Percentiles rank a stretch among this genome's conserved stretches.
These are phyloP conservation scores for Thelonectria discophora DNA, from an alignment of 2,329 filamentous ascomycete species.

Conservation along the genomic window DNA sequence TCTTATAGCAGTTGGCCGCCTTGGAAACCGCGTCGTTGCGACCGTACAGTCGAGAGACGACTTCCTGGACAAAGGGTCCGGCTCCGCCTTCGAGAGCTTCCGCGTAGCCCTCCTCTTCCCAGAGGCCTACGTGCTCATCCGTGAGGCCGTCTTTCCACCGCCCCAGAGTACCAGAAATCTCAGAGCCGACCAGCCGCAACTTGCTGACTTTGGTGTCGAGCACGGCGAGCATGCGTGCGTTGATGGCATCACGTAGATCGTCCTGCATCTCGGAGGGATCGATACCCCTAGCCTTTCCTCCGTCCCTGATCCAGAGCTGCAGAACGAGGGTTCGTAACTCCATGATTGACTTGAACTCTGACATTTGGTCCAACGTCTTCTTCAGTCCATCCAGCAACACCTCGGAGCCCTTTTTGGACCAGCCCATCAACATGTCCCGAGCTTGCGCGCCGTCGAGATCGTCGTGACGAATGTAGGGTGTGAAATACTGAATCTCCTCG, in stretches of 20 bases:
- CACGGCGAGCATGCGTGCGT: slow-evolving; percentile 70
- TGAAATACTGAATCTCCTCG: slow-evolving; percentile 84
- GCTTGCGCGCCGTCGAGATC: slow-evolving; percentile 71
- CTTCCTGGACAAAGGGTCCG: slow-evolving; percentile 71
- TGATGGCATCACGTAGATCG: slow-evolving; percentile 73
- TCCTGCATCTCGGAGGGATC: slow-evolving; percentile 75
- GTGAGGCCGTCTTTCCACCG: slow-evolving; percentile 66
- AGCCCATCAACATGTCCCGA: slow-evolving; percentile 67
- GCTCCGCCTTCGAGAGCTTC: slow-evolving; percentile 73
- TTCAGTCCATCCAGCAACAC: slow-evolving; percentile 70
- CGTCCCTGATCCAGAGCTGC: slow-evolving; percentile 78
- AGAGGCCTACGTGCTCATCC: slow-evolving; percentile 65
- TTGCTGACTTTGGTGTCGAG: slow-evolving; percentile 70
- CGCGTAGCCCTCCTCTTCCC: slow-evolving; percentile 71
- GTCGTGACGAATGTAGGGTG: slow-evolving; percentile 85
- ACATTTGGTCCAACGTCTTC: slow-evolving; percentile 65
- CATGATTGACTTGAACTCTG: slow-evolving; percentile 74
- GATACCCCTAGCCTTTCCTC: slow-evolving; percentile 70
- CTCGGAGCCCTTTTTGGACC: slow-evolving; percentile 69
- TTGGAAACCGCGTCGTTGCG: slow-evolving; percentile 72
- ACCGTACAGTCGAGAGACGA: slow-evolving; percentile 77
- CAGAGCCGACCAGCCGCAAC: slow-evolving; percentile 70
- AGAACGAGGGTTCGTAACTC: slow-evolving; percentile 75
- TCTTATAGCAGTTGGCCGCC: slow-evolving; percentile 70
- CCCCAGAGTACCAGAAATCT: slow-evolving; percentile 69